phyloP scores from a whole-genome alignment of 345 rosid species.

The Hibiscus tridactylites region DNA sequence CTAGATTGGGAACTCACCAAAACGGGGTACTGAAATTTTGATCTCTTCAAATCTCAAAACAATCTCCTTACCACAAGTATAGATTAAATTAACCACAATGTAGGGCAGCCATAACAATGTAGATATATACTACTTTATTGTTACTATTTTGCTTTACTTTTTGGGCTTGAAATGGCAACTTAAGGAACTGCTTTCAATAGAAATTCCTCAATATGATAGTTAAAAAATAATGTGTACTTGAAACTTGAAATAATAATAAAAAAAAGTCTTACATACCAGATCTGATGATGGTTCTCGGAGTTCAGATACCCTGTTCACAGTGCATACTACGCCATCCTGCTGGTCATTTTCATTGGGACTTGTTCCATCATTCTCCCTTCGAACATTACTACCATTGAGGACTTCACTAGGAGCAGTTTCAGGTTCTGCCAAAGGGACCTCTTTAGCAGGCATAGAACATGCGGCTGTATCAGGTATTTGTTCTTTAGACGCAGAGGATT shows the following conservation, averaged over 20 bases:
- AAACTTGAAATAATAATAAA: not conserved
- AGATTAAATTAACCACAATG: not conserved
- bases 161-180: not conserved
- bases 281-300: slow-evolving; percentile 11
- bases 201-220: not conserved
- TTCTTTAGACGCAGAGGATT: slow-evolving; percentile 18
- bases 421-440: slow-evolving; percentile 12
- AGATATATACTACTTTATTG: not conserved
- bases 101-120: not conserved
- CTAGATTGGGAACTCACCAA: not conserved
- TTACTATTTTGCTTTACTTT: not conserved
- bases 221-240: not conserved
- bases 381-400: slow-evolving; percentile 7
- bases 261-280: slow-evolving; percentile 9
- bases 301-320: slow-evolving; percentile 6
- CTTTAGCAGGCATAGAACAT: slow-evolving; percentile 16
- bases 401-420: slow-evolving; percentile 14
- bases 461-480: slow-evolving; percentile 9
- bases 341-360: slow-evolving; percentile 2
- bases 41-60: not conserved
- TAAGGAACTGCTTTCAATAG: not conserved
- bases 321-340: slow-evolving; percentile 3
- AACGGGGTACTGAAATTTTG: not conserved
- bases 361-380: slow-evolving; percentile 7
- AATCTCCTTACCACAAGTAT: not conserved